Base-by-base conservation (phyloP, 208 protist genomes). In the Novymonas esmeraldas region DNA sequence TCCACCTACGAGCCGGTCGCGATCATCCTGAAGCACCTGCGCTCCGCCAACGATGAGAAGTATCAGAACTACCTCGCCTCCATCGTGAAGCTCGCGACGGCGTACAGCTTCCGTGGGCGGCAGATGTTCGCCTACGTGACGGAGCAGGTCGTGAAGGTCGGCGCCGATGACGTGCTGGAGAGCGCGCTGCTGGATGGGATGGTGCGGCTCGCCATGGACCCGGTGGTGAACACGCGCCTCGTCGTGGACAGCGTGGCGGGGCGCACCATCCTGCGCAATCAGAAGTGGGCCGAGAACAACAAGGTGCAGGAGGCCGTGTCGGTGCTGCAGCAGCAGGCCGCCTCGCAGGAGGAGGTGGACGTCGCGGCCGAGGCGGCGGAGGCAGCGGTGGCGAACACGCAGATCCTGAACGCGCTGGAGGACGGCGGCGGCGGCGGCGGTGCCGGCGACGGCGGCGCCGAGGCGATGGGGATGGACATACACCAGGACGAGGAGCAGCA, bases 91-190 rank as follows among this genome's bases (percentile, higher is more conserved):
- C 85, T 97, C 31, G 87, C 88, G n/a, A 70, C 83, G 48, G 80
- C 78, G 2, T 67, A 84, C 49, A 89, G 78, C 68, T 97, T 95
- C 75, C 89, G 92, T 31, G 78, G 80, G 3, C 82, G 93, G 2
- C 89, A 95, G 54, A 96, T 97, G 85, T 96, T 95, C 59, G 78
- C 82, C 24, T 94, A 96, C 66, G 77, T 97, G 24, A 77, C 81
- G n/a, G 81, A 93, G 81, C 81, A 96, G 55, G 67, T 85, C 31
- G 87, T 77, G 22, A 84, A 91, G 56, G 73, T 94, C 3, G 81
- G 74, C 29, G 87, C 85, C 7, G 78, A 84, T 33, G 81, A 82
- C 33, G 88, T 92, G 36, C 69, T 96, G 1, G 74, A 84, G 20
- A 76, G 85, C 38, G 78, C 92, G 24, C 38, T 98, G 55, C 66